phyloP scores from a whole-genome alignment of 2,329 filamentous ascomycete genomes.

The Penicillium oxalicum region DNA sequence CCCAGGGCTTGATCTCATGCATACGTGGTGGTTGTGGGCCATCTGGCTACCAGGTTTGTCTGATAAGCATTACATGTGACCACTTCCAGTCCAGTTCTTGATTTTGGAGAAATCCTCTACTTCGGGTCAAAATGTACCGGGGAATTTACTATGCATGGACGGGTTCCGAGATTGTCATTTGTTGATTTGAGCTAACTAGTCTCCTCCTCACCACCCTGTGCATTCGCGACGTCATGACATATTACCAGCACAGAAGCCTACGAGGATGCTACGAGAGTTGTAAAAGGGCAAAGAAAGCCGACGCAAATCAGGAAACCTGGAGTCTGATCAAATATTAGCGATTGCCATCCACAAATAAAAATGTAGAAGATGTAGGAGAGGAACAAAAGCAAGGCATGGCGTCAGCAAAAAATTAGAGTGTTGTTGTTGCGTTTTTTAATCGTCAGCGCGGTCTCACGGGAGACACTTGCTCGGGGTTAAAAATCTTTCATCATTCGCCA shows the following conservation, averaged over 20 bases:
- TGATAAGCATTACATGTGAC: no score
- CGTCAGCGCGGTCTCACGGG: conserved; percentile 46
- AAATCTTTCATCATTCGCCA: conserved; percentile 58
- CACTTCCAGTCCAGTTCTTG: no score
- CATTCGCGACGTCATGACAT: not conserved
- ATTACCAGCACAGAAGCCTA: not conserved
- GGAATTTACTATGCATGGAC: no score
- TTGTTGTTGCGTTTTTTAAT: conserved; percentile 56
- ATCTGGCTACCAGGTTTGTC: no score
- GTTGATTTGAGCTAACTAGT: no score
- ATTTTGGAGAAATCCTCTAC: no score
- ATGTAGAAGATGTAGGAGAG: conserved; percentile 5
- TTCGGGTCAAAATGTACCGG: no score
- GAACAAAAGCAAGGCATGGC: conserved; percentile 18
- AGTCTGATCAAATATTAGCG: conserved; percentile 18
- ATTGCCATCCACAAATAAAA: conserved; percentile 13
- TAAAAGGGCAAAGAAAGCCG: no score
- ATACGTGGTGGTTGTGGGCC: no score
- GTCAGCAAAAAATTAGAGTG: conserved; percentile 71
- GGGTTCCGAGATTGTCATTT: no score
- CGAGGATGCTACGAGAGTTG: no score
- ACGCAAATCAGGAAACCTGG: conserved; percentile 6
- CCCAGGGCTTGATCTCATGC: no score
- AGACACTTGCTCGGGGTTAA: conserved; percentile 55
- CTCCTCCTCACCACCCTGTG: not conserved